phyloP scores from a whole-genome alignment of 129 eudicot species.

The Mikania micrantha region DNA sequence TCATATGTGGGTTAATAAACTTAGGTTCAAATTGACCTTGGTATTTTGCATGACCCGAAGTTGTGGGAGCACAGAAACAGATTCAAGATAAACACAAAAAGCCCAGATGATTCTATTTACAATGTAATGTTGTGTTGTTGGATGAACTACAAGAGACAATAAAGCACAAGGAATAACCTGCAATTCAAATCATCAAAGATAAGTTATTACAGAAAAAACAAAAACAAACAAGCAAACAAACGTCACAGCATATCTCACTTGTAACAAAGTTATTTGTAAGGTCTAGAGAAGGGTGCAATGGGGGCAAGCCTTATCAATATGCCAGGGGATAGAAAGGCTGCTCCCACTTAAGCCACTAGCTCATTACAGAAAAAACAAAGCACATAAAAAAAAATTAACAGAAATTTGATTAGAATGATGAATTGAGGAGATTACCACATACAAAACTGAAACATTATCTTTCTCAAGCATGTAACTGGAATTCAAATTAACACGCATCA shows the following conservation, averaged over 20 bases:
- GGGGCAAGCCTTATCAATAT: no score
- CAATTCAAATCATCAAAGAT: conserved; percentile 6
- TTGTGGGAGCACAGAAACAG: conserved; percentile 61
- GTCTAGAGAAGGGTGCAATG: no score
- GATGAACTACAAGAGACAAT: conserved; percentile 36
- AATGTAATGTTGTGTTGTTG: conserved; percentile 36
- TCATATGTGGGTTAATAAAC: background rate
- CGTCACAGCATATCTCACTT: no score
- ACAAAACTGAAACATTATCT: conserved; percentile 33
- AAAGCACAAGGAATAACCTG: conserved; percentile 51
- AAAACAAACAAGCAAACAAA: background rate
- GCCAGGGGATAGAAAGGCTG: no score
- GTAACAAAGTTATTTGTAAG: no score
- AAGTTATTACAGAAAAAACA: background rate
- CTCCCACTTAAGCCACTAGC: no score
- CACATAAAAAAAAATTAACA: no score
- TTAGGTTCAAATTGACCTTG: conserved; percentile 22
- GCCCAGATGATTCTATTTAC: conserved; percentile 47
- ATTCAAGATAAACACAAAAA: conserved; percentile 48
- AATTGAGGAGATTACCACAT: conserved; percentile 27
- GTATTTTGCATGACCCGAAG: conserved; percentile 54
- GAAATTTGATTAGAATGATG: background rate
- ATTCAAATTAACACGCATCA: conserved; percentile 43
- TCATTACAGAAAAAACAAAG: no score
- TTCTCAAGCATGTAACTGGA: conserved; percentile 43